Evolutionary conservation across 2,329 filamentous ascomycete genomes (phyloP).

Genomic region (Xylaria sp.): DNA sequence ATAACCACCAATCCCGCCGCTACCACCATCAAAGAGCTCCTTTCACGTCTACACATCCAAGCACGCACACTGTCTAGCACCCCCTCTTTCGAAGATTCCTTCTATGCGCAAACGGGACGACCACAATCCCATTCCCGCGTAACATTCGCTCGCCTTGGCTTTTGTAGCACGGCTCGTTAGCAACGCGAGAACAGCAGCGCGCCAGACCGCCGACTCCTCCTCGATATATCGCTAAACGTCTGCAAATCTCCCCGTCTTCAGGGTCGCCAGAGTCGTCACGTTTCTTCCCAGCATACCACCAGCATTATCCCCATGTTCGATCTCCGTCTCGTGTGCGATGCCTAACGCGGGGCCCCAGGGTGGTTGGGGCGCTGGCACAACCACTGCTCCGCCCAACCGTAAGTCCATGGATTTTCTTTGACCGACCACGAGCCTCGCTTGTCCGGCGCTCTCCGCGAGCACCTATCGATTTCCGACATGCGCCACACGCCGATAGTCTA

Average conservation of each 20-base stretch:
- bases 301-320: constrained; percentile 41
- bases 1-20: constrained; percentile 2
- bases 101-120: background rate
- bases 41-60: constrained; percentile 5
- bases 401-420: constrained; percentile 46
- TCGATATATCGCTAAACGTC: background rate
- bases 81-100: background rate
- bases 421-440: constrained; percentile 33
- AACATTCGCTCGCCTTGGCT: constrained; percentile 1
- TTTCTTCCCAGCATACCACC: background rate
- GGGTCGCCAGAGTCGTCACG: background rate
- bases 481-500: constrained; percentile 3
- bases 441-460: constrained; percentile 7
- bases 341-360: constrained; percentile 44
- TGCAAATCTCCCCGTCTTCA: background rate
- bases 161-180: background rate
- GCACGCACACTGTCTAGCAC: background rate
- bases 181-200: constrained; percentile 14
- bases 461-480: constrained; percentile 14
- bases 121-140: background rate
- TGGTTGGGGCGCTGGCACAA: constrained; percentile 43
- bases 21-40: constrained; percentile 20
- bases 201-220: background rate
- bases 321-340: constrained; percentile 42
- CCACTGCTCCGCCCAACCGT: constrained; percentile 45